Base-by-base conservation (phyloP, 1,284 basidiomycete species). In the Schizophyllum amplum region DNA sequence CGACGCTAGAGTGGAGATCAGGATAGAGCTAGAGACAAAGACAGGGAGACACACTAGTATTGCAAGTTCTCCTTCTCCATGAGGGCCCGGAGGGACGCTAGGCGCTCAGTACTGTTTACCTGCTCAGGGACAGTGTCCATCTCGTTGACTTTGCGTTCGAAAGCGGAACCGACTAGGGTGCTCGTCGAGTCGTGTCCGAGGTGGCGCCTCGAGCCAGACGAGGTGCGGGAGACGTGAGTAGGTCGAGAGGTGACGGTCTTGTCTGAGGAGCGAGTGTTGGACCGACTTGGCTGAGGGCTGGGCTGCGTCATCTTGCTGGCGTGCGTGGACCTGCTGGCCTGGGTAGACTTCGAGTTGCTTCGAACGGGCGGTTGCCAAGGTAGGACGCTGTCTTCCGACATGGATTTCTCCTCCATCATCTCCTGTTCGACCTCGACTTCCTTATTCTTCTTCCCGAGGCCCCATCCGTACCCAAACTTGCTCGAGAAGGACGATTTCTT, bases 51-150 rank as follows among this genome's bases (percentile, higher is more conserved):
- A 71, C 64, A 94, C 92, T 94, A 94, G 69, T 88, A 94, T 70
- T 93, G 89, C 52, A 94, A 70, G 57, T 77, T 80, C 57, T 90
- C 84, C 64, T 89, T 90, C 22, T 68, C 62, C 83, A 95, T 90
- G 60, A 86, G 71, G 55, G 76, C 76, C 51, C 89, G 76, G 55
- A 95, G 69, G 54, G 86, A 83, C 1, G 77, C 76, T 51, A 97
- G 71, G 24, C 87, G 78, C 54, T 79, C 76, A 2, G 71, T 69
- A 0, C 87, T 88, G 63, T 90, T 86, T 0, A 76, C 70, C 24
- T 69, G 71, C 58, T 78, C 78, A 51, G 72, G 71, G 53, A 81
- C 73, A 5, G 78, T 75, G 48, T 85, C 84, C 0, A 76, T 70
- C 57, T 88, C 86, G 55, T 77, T 78, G 46, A 84, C 71, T 69